A percentile compares a stretch with the other conserved stretches of the same genome.
phyloP scores from a whole-genome alignment of 108 stramenopile species.

The Chaetoceros muelleri region DNA sequence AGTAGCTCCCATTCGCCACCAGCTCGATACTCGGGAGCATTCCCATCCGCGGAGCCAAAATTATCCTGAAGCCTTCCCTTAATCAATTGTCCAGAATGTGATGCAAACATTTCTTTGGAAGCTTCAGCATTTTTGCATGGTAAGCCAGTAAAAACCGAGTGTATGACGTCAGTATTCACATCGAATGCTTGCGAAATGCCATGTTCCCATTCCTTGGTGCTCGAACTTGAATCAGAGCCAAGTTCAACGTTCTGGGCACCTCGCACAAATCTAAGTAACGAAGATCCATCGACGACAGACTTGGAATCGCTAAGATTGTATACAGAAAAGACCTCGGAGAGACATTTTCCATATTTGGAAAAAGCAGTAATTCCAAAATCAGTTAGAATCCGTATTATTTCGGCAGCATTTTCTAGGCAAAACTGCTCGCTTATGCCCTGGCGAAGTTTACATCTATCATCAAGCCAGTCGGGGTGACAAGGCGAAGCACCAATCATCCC shows the following conservation, averaged over 20 bases:
- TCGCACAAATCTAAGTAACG: not conserved
- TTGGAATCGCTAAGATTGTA: not conserved
- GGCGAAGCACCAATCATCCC: slow-evolving; percentile 57
- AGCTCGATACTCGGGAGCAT: slow-evolving; percentile 47
- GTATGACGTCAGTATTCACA: not conserved
- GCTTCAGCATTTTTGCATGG: slow-evolving; percentile 9
- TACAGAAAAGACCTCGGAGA: not conserved
- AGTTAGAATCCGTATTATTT: slow-evolving; percentile 30
- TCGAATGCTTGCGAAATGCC: too few species aligned
- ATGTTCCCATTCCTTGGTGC: too few species aligned
- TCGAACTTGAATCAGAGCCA: too few species aligned
- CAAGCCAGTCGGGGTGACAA: slow-evolving; percentile 74
- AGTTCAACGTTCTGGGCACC: too few species aligned
- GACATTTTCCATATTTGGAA: slow-evolving; percentile 16
- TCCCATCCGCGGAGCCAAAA: slow-evolving; percentile 12
- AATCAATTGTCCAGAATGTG: slow-evolving; percentile 35
- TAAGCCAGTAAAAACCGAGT: not conserved
- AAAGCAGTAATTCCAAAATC: slow-evolving; percentile 27
- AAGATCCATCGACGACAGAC: not conserved
- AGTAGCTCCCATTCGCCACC: slow-evolving; percentile 71
- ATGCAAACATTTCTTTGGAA: slow-evolving; percentile 24
- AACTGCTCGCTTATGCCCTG: slow-evolving; percentile 20
- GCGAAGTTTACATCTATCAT: slow-evolving; percentile 35
- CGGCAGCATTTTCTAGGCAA: slow-evolving; percentile 36
- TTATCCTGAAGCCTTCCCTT: slow-evolving; percentile 24